Evolutionary conservation across 1,284 basidiomycete species (phyloP), one percentile per base, ranked within the genome.

Genomic region (Trichosporon faecale): DNA sequence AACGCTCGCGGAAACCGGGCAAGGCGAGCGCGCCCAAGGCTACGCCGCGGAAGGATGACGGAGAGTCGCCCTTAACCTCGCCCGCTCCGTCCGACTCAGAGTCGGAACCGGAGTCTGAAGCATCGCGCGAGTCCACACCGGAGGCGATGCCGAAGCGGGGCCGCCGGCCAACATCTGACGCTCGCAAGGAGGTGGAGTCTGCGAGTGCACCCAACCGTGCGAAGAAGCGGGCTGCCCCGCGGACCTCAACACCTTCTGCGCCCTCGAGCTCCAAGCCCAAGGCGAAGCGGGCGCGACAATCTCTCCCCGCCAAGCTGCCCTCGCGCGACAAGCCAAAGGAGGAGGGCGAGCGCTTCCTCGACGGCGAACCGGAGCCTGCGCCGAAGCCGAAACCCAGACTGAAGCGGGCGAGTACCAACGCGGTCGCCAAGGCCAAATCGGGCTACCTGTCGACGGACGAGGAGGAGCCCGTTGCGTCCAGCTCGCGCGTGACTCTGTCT

Each of bases 381-480:
- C 46, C 46, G 46, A 52, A 29, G 27, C 9, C 14, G 2, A 60
- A 60, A 29, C 2, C 27, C 8, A 60, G 33, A 29, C 57, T 29
- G 16, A 60, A 60, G 57, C 57, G 57, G 1, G 57, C 57, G 1
- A 31, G 57, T 5, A 60, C 57, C 25, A 27, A 27, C 52, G 23
- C 52, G 9, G 27, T 60, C 18, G 14, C 18, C 16, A 60, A 60
- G 57, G 27, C 29, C 27, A 31, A 31, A 4, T 60, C 57, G 16
- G 57, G 57, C 29, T 60, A 31, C 57, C 29, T 60, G 18, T 60
- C 57, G 0, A 60, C 57, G 29, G 57, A 60, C 57, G 57, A 60
- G 27, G 57, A 60, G 3, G 57, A 61, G 31, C 57, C 57, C 4
- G 14, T n/a, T 5, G 57, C 27, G 7, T 61, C 55, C 5, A 27